phyloP scores from a whole-genome alignment of 208 protist genomes.

The Crithidia fasciculata region DNA sequence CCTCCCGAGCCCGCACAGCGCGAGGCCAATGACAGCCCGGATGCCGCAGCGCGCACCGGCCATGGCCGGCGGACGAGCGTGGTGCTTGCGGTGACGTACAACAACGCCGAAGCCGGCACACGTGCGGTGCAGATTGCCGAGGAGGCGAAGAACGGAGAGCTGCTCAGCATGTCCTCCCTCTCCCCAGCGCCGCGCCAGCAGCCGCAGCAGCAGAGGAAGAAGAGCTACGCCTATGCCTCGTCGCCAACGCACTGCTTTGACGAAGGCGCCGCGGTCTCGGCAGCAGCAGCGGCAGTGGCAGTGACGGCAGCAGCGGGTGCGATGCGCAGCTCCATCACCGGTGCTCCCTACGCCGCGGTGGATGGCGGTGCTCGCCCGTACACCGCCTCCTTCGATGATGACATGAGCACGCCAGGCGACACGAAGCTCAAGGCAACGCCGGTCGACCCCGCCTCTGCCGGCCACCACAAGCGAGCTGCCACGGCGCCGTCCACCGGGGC shows the following conservation, averaged over 20 bases:
- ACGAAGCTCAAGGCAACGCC: not conserved
- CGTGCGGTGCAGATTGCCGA: conserved; percentile 26
- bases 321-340: not conserved
- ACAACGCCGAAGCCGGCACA: conserved; percentile 38
- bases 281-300: not conserved
- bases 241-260: conserved; percentile 2
- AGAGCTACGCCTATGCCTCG: not conserved
- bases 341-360: not conserved
- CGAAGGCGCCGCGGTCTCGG: not conserved
- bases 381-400: conserved; percentile 2
- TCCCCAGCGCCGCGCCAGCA: conserved; percentile 2
- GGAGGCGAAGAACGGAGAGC: conserved; percentile 5
- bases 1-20: conserved; percentile 4
- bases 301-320: not conserved
- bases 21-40: not conserved
- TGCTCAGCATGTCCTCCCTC: conserved; percentile 14
- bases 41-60: not conserved
- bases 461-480: not conserved
- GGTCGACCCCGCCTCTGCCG: not conserved
- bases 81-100: conserved; percentile 52
- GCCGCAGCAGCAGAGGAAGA: not conserved
- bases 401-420: conserved; percentile 12
- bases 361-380: not conserved
- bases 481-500: not conserved
- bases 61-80: not conserved